Evolutionary conservation across 768 basidiomycete species (phyloP), one percentile per base, ranked within the genome.

Genomic region (Agaricus subrufescens): DNA sequence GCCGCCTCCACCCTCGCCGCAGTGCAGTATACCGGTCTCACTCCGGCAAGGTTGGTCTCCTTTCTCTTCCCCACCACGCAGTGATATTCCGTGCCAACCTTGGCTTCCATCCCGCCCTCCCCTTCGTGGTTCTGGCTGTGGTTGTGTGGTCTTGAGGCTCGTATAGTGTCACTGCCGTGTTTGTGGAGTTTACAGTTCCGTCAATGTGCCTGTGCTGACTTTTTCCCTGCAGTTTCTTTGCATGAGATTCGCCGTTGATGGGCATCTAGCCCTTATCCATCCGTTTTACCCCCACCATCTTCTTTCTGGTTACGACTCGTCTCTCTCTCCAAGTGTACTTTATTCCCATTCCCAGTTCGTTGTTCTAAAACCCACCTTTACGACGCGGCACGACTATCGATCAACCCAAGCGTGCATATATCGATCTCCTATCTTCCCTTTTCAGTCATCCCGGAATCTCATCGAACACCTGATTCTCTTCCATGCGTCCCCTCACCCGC

Each of bases 1-100:
- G 67, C 67, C 19, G 63, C 68, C 29, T 70, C 71, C 4, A 65
- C 71, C 2, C 54, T 73, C 12, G 73, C 71, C 5, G 70, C 65
- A 3, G 63, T 62, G 52, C 69, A 69, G 27, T 70, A 67, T 54
- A 65, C 70, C 15, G 59, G 68, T 25, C 58, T 65, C 14, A 58
- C 54, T 15, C 46, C 61, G n/a, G 58, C 63, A 31, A 70, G 62
- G 72, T 73, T 57, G 63, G 66, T 62, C 25, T 48, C 46, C 15
- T n/a, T 37, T 47, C 37, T 56, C 48, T 50, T 50, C 47, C 44
- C 48, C 30, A 44, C 55, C 31, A 25, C 43, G 48, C 55, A 48
- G 55, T 56, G 48, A 50, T 37, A 40, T 38, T 26, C 46, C 11
- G 34, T 6, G 34, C 34, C 34, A 34, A 34, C 7, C 25, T 37